Conservation (phyloP, 1,284 basidiomycete species). For the Fomitopsis palustris region DNA sequence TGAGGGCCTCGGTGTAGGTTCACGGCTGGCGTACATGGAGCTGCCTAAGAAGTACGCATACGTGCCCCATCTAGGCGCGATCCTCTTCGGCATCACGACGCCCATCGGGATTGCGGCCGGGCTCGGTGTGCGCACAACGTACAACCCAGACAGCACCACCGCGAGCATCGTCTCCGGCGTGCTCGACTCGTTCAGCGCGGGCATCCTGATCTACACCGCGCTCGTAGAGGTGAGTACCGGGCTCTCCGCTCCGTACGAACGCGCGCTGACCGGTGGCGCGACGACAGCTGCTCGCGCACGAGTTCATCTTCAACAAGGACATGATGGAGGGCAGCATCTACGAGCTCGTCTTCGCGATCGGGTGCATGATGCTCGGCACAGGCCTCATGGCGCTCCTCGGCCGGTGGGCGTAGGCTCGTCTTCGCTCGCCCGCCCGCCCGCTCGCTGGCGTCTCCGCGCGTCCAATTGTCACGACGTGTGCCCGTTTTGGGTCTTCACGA, state of each 20-base stretch:
- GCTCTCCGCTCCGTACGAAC: background rate
- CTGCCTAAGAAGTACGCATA: constrained; percentile 59
- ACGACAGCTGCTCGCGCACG: constrained; percentile 79
- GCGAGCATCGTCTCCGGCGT: constrained; percentile 82
- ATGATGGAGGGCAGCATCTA: constrained; percentile 69
- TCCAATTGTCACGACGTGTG: background rate
- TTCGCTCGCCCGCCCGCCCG: background rate
- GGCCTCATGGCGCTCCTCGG: constrained; percentile 85
- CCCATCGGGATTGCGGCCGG: constrained; percentile 81
- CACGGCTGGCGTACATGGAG: constrained; percentile 73
- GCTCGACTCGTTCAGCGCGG: constrained; percentile 83
- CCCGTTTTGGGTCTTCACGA: background rate
- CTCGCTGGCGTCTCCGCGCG: no score
- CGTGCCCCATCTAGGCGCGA: constrained; percentile 62
- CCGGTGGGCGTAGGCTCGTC: constrained; percentile 63
- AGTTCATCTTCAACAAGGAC: constrained; percentile 85
- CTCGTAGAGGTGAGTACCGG: constrained; percentile 69
- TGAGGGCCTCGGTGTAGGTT: constrained; percentile 88
- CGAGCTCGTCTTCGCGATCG: constrained; percentile 67
- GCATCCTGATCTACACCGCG: constrained; percentile 90
- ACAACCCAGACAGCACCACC: constrained; percentile 75
- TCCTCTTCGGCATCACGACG: constrained; percentile 78
- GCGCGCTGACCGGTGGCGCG: constrained; percentile 1
- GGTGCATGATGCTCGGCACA: constrained; percentile 74
- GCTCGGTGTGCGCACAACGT: constrained; percentile 76